Evolutionary conservation across 2,329 filamentous ascomycete genomes (phyloP).

Genomic region (Endocalyx cinctus): DNA sequence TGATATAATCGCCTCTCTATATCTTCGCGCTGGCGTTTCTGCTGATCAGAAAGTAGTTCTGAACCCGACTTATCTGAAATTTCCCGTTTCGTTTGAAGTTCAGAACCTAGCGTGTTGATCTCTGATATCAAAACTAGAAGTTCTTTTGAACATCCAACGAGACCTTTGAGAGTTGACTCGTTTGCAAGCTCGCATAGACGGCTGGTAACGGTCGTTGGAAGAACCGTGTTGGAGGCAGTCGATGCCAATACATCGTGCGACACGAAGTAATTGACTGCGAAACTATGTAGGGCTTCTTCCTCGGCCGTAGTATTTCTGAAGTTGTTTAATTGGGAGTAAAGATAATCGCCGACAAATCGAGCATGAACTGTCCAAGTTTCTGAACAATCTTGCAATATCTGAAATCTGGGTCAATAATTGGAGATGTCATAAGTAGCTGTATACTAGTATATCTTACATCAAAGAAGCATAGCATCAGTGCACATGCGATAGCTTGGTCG

Average conservation of each 20-base stretch:
- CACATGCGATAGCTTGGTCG: conserved; percentile 17
- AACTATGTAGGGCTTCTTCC: conserved; percentile 16
- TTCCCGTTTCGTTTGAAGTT: too few relatives aligned
- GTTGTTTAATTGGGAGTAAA: conserved; percentile 7
- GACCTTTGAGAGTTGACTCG: conserved; percentile 8
- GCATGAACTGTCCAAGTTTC: conserved; percentile 23
- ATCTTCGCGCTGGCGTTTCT: conserved; percentile 10
- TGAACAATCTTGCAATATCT: conserved; percentile 23
- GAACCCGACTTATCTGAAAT: too few relatives aligned
- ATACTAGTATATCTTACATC: conserved; percentile 15
- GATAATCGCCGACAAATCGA: conserved; percentile 17
- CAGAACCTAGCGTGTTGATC: conserved; percentile 12
- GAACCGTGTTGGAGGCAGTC: conserved; percentile 8
- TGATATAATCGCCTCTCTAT: conserved; percentile 11
- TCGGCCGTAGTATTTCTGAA: conserved; percentile 10
- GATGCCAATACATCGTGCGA: conserved; percentile 15
- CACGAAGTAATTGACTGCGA: conserved; percentile 20
- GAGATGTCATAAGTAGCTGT: background rate
- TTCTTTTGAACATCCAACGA: conserved; percentile 14
- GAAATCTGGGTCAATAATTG: background rate
- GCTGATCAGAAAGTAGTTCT: too few relatives aligned
- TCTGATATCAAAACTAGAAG: conserved; percentile 14
- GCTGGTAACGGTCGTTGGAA: conserved; percentile 5
- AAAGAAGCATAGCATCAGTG: conserved; percentile 21
- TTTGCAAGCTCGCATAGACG: conserved; percentile 11